Conservation (phyloP, 1,139 yeast genomes). For the Debaryomyces fabryi region DNA sequence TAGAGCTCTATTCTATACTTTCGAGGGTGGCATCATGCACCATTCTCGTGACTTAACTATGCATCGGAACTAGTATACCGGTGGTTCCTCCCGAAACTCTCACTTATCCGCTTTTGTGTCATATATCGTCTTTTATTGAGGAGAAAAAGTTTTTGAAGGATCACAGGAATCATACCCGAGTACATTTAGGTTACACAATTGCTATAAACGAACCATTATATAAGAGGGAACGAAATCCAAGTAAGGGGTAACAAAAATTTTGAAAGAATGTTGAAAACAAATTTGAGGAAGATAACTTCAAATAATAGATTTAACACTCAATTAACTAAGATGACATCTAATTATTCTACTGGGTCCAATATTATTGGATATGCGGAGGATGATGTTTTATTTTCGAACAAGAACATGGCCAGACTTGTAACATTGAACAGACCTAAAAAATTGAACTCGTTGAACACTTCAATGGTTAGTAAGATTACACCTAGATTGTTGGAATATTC, state of each 20-base stretch:
- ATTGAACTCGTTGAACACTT: constrained; percentile 79
- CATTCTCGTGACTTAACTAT: constrained; percentile 1
- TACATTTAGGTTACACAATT: constrained; percentile 2
- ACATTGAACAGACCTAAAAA: constrained; percentile 80
- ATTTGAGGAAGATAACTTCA: constrained; percentile 5
- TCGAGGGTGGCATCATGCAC: background rate
- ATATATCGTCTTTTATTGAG: constrained; percentile 4
- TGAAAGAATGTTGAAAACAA: constrained; percentile 9
- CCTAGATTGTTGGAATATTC: constrained; percentile 80
- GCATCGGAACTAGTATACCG: background rate
- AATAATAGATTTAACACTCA: constrained; percentile 3
- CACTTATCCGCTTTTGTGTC: constrained; percentile 5
- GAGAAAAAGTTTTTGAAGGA: constrained; percentile 9
- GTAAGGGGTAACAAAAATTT: background rate
- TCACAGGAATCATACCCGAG: constrained; percentile 7
- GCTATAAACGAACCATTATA: constrained; percentile 6
- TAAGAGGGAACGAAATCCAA: background rate
- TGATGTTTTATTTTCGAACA: constrained; percentile 62
- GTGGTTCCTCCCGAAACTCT: background rate
- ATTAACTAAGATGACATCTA: constrained; percentile 5
- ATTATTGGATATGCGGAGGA: constrained; percentile 36
- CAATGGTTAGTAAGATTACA: constrained; percentile 74
- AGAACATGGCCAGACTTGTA: constrained; percentile 71
- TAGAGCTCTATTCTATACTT: background rate
- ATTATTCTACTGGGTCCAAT: constrained; percentile 10